phyloP scores from a whole-genome alignment of 176 grass and related monocot species.

The Alopecurus myosuroides region DNA sequence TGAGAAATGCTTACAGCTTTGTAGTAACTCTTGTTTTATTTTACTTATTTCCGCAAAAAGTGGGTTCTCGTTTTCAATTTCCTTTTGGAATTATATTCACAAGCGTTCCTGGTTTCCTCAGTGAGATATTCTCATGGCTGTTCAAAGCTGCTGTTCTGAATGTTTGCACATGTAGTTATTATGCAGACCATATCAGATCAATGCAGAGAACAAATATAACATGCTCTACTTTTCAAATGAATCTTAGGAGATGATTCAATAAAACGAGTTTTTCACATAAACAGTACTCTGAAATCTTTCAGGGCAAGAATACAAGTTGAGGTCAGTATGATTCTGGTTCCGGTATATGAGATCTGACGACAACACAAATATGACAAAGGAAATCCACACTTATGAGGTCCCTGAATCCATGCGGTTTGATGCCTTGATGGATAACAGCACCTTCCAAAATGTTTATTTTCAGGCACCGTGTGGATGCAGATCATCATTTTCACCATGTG shows the following conservation, averaged over 20 bases:
- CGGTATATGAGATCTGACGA: slow-evolving; percentile 28
- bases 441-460: slow-evolving; percentile 37
- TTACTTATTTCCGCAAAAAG: neutral
- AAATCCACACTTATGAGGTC: slow-evolving; percentile 18
- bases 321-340: slow-evolving; percentile 33
- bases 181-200: neutral
- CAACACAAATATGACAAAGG: slow-evolving; percentile 15
- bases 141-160: neutral
- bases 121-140: neutral
- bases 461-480: slow-evolving; percentile 28
- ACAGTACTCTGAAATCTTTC: slow-evolving; percentile 17
- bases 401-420: slow-evolving; percentile 28
- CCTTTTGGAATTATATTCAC: neutral
- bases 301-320: slow-evolving; percentile 20
- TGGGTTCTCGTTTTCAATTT: neutral
- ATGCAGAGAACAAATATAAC: neutral
- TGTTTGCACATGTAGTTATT: neutral
- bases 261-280: neutral
- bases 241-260: neutral
- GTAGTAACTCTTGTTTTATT: neutral
- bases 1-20: neutral
- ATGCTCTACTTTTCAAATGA: neutral
- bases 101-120: neutral
- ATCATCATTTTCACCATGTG: slow-evolving; percentile 19
- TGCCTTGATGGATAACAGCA: slow-evolving; percentile 20